Conservation (phyloP, 768 basidiomycete genomes). For the Naganishia antarctica region DNA sequence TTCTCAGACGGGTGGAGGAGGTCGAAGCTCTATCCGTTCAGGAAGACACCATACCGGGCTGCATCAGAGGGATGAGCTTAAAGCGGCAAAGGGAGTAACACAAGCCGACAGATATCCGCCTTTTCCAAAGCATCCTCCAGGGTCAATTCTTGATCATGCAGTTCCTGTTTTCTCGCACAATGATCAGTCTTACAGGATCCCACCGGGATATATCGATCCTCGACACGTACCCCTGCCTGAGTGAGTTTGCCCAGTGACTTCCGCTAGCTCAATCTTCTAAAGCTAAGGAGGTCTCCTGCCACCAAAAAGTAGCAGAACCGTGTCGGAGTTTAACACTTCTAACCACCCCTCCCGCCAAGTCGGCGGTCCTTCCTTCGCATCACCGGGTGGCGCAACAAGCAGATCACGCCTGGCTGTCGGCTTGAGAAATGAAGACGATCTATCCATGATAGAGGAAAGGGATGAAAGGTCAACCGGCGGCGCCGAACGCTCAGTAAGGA, state of each 20-base stretch:
- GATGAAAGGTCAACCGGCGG: constrained; percentile 24
- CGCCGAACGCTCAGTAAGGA: constrained; percentile 4
- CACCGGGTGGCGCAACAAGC: constrained; percentile 8
- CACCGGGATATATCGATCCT: constrained; percentile 22
- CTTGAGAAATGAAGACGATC: constrained; percentile 37
- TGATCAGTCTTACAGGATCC: constrained; percentile 1
- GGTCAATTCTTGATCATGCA: constrained; percentile 27
- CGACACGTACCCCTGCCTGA: constrained; percentile 22
- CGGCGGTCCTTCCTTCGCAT: constrained; percentile 27
- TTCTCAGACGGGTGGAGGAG: constrained; percentile 8
- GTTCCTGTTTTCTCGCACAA: constrained; percentile 15
- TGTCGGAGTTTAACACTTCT: constrained; percentile 17
- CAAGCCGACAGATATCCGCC: constrained; percentile 27
- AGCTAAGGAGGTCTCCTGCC: constrained; percentile 25
- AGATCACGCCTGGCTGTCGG: constrained; percentile 42
- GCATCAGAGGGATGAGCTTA: neutral
- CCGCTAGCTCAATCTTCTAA: neutral
- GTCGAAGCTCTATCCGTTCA: constrained; percentile 2
- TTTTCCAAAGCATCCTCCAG: constrained; percentile 14
- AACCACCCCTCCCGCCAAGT: constrained; percentile 20
- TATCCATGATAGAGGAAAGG: constrained; percentile 37
- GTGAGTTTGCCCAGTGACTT: constrained; percentile 27
- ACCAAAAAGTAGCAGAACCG: neutral
- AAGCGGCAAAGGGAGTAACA: constrained; percentile 3
- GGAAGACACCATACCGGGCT: neutral